Evolutionary conservation across 2,329 filamentous ascomycete genomes (phyloP), one percentile per base, ranked within the genome.

Genomic region (Fusarium sp.): DNA sequence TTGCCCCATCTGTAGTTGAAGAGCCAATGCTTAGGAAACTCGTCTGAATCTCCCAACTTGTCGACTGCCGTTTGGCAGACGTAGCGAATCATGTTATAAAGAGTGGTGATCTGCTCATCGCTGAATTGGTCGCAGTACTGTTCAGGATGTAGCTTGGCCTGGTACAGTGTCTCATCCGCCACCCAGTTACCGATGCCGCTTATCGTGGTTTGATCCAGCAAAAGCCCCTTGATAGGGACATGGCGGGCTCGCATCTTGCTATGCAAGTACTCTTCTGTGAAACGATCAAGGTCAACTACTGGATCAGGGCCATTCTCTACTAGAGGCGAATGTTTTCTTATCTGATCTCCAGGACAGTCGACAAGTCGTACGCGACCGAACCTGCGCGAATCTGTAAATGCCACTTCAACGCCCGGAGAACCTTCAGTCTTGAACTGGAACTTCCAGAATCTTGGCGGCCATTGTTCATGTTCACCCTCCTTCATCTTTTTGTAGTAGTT

Each of bases 121-220:
- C 78, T 84, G 70, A 98, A 91, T 0, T 92, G 92, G 74, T 97
- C 90, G 79, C 91, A 93, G 80, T 96, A 96, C 76, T 97, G 93
- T 77, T 97, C 95, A 0, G 96, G 96, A 71, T 99, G 95, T 17
- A 98, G 86, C 49, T 87, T 89, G 7, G 96, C 92, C 71, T 98
- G 90, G 75, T 94, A 99, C 51, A 99, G 83, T 8, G 97, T 90
- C 78, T 99, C 96, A 75, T 99, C 96, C 1, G 91, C 94, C 54
- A 99, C 95, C 95, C 95, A 99, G 76, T 98, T 98, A 0, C 96
- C 96, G 65, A 99, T 92, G 9, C 96, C 96, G 74, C 92, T 96
- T 64, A 98, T 92, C 76, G 92, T 92, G 19, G 89, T 86, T 79
- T 99, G 96, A 75, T 98, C 93, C 5, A 98, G 84, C 14, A 99